These are phyloP conservation scores for Lasiodiplodia citricola DNA, from an alignment of 2,329 filamentous ascomycete species.

Conservation along the genomic window DNA sequence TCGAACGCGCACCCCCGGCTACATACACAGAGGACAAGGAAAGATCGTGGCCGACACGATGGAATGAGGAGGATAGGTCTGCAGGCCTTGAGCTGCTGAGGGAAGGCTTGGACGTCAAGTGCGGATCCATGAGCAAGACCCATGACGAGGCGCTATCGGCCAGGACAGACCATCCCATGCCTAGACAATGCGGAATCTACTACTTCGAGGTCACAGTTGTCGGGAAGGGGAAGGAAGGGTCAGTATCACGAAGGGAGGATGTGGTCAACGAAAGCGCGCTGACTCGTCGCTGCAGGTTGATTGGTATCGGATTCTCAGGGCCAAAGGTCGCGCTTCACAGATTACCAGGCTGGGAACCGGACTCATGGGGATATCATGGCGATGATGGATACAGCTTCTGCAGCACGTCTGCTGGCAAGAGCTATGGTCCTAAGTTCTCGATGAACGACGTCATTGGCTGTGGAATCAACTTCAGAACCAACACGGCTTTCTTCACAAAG, in stretches of 20 bases:
- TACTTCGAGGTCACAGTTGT: slow-evolving; percentile 82
- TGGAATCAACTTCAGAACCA: slow-evolving; percentile 67
- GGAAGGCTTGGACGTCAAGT: slow-evolving; percentile 74
- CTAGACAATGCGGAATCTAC: slow-evolving; percentile 87
- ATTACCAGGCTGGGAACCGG: slow-evolving; percentile 69
- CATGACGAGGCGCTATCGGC: slow-evolving; percentile 80
- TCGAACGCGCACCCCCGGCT: slow-evolving; percentile 69
- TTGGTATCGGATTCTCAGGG: slow-evolving; percentile 66
- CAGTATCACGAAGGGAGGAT: slow-evolving; percentile 44
- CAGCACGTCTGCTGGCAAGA: slow-evolving; percentile 61
- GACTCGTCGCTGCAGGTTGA: slow-evolving; percentile 43
- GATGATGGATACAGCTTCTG: slow-evolving; percentile 70
- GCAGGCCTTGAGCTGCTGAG: slow-evolving; percentile 73
- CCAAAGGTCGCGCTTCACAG: slow-evolving; percentile 64
- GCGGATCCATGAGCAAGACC: slow-evolving; percentile 61
- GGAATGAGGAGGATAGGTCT: slow-evolving; percentile 81
- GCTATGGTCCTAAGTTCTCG: slow-evolving; percentile 65
- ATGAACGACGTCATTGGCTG: slow-evolving; percentile 67
- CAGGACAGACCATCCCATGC: slow-evolving; percentile 84
- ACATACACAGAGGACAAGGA: slow-evolving; percentile 24
- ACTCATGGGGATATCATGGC: slow-evolving; percentile 71
- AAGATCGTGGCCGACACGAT: slow-evolving; percentile 71
- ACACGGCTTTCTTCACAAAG: slow-evolving; percentile 68
- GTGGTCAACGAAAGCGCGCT: slow-evolving; percentile 8
- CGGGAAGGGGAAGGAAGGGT: slow-evolving; percentile 71